phyloP scores from a whole-genome alignment of 2,329 filamentous ascomycete genomes.

The Sporothrix phasma region DNA sequence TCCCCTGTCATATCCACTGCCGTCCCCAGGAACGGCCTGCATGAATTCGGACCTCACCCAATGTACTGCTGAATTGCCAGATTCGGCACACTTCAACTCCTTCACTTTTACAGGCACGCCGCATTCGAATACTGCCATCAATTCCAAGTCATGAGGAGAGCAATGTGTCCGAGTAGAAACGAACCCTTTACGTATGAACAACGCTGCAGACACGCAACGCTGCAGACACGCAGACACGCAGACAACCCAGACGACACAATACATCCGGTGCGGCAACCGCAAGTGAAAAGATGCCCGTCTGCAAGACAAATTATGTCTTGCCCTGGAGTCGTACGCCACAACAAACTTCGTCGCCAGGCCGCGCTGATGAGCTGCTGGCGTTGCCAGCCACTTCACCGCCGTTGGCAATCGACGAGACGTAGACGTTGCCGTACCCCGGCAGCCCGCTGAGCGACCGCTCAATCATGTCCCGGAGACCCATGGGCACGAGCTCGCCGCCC shows the following conservation, averaged over 20 bases:
- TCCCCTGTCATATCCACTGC: background rate
- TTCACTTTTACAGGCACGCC: no score
- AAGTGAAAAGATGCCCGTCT: constrained; percentile 1
- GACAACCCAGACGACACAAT: no score
- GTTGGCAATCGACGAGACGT: background rate
- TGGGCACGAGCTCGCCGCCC: background rate
- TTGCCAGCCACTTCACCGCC: background rate
- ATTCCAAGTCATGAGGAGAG: background rate
- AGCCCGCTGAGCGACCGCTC: background rate
- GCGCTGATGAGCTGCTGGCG: constrained; percentile 15
- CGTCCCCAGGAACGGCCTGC: background rate
- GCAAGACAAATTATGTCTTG: constrained; percentile 18
- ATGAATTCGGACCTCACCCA: background rate
- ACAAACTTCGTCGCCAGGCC: constrained; percentile 19
- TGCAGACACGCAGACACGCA: no score
- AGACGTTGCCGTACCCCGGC: background rate
- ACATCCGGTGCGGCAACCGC: no score
- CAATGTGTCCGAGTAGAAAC: no score
- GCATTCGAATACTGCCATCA: background rate
- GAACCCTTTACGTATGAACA: no score
- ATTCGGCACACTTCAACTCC: background rate
- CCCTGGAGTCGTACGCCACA: constrained; percentile 18
- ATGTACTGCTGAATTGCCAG: background rate
- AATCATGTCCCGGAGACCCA: background rate
- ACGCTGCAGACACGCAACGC: no score